Base-by-base conservation (phyloP, 805 yeast genomes). In the Kazachstania viticola region DNA sequence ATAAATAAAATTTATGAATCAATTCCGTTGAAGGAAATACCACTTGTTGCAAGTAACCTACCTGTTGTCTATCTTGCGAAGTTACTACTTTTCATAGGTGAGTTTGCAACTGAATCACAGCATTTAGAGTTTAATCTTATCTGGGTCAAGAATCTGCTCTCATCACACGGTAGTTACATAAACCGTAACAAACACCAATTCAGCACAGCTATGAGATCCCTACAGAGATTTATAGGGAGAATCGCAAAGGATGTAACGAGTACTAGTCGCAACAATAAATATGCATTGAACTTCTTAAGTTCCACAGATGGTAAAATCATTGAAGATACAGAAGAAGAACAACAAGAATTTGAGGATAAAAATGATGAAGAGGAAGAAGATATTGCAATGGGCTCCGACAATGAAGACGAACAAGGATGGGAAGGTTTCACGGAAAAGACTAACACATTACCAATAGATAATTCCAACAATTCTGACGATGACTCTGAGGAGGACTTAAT, bases 121-220 rank as follows among this genome's bases (percentile, higher is more conserved):
- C 97, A 91, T 57, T 52, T 88, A 16, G 96, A 91, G 59, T 85
- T 76, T 60, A 75, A 77, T 45, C 54, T 91, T 40, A 44, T 79
- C 9, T 91, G 98, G 97, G 66, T 88, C 21, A 73, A 76, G 42
- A 61, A 69, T 12, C 45, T 85, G 4, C 55, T 91, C 13, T 65
- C 78, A 1, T 55, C 67, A 14, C 96, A 88, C 51, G 97, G 98
- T 9, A 67, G 67, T 40, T 78, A 71, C 54, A 79, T 91, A 32
- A 66, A 71, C 25, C 54, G 55, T 9, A 69, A 79, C 46, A 75
- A 73, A 46, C 74, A 69, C 38, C 68, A 73, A 32, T 81, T 78
- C 45, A 64, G 74, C 2, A 70, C 75, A 35, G 65, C 79, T 0
- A 51, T 83, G 41, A 72, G 87, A 44, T 68, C 80, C 1, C 59